Evolutionary conservation across 1,284 basidiomycete genomes (phyloP), one percentile per base, ranked within the genome.

Genomic region (Ceratobasidium sp.): DNA sequence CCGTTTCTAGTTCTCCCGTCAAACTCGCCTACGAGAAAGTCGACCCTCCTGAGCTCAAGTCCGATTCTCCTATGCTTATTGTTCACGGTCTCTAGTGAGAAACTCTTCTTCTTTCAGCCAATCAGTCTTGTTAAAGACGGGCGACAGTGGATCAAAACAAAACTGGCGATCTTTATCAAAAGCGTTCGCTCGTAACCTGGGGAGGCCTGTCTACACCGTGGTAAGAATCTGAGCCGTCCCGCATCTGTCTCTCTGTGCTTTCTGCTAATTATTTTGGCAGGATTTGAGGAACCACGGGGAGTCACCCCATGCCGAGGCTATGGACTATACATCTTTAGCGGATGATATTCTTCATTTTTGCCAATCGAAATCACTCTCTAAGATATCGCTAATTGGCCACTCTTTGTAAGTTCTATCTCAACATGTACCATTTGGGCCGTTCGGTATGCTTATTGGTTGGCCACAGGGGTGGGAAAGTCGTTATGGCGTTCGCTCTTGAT

Each of bases 261-360:
- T 44, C 29, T 13, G n/a, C 32, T 49, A n/a, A 32, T n/a, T 15
- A 2, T 4, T 9, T 3, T 19, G 4, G 19, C 78, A 94, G 92
- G 95, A 96, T 82, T 85, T 96, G 13, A 87, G 95, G 19, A 96
- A 96, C 80, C 95, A 96, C 80, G 95, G 95, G 2, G 84, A 88
- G 7, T 95, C 94, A 0, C 92, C 93, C 0, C 93, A 94, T 81
- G 86, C 85, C 13, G 85, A 85, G 9, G 89, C 90, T 0, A 92
- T 94, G 88, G 89, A 88, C 19, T 96, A 96, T 80, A 80, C 84
- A 25, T 85, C 88, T 69, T 92, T 95, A 91, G 93, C 93, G 1
- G 82, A 83, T 9, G 94, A 95, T 80, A 87, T 95, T 37, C 82
- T 90, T 13, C 85, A 89, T 73, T 92, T 93, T 80, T 87, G 89